phyloP scores from a whole-genome alignment of 2,329 filamentous ascomycete species.

The Neonectria ditissima region DNA sequence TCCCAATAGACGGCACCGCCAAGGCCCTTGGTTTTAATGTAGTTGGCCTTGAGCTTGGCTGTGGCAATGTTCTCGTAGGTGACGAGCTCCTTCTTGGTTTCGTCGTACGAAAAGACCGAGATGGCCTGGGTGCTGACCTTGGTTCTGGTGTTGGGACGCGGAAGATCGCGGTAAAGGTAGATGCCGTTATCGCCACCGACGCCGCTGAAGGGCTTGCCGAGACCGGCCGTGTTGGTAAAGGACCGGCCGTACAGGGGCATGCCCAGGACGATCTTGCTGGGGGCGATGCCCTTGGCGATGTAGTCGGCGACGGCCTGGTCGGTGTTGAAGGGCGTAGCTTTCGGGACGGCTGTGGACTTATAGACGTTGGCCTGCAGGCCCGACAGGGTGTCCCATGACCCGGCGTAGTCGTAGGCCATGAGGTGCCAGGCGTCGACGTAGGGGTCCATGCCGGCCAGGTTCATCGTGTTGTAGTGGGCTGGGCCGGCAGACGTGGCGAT shows the following conservation, averaged over 20 bases:
- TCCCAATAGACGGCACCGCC: slow-evolving; percentile 91
- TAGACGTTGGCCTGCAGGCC: slow-evolving; percentile 80
- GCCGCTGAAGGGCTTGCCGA: slow-evolving; percentile 72
- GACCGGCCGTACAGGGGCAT: slow-evolving; percentile 85
- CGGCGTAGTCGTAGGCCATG: slow-evolving; percentile 79
- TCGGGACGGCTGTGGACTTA: slow-evolving; percentile 60
- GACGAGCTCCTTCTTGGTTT: slow-evolving; percentile 69
- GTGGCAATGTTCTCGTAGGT: slow-evolving; percentile 75
- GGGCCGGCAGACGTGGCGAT: slow-evolving; percentile 63
- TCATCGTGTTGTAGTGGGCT: slow-evolving; percentile 61
- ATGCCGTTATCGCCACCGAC: slow-evolving; percentile 74
- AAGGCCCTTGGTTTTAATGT: slow-evolving; percentile 69
- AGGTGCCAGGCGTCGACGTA: slow-evolving; percentile 70
- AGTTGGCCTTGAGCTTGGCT: slow-evolving; percentile 71
- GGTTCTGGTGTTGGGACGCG: slow-evolving; percentile 68
- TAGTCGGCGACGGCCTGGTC: slow-evolving; percentile 69
- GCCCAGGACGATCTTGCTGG: slow-evolving; percentile 78
- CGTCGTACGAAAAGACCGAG: slow-evolving; percentile 80
- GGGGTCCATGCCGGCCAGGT: slow-evolving; percentile 65
- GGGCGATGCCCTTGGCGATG: slow-evolving; percentile 65
- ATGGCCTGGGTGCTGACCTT: slow-evolving; percentile 66
- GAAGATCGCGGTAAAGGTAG: slow-evolving; percentile 80
- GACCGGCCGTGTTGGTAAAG: slow-evolving; percentile 75
- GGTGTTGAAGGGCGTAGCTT: slow-evolving; percentile 76
- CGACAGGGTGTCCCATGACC: slow-evolving; percentile 71